Conservation (phyloP, 202 grass and related monocot genomes). For the Cymbopogon flexuosus region DNA sequence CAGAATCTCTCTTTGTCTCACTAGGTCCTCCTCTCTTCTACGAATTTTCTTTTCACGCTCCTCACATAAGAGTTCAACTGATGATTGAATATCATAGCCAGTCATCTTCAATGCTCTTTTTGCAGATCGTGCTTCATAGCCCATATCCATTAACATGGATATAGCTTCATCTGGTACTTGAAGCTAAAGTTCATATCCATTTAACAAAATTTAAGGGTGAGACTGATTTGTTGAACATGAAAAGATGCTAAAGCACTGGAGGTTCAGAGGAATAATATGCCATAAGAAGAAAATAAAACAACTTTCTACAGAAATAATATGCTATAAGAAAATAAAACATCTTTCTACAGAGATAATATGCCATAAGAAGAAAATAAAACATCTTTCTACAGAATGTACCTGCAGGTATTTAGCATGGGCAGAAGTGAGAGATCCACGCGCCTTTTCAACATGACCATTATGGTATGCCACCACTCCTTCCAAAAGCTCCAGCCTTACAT, state of each 20-base stretch:
- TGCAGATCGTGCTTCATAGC: slow-evolving; percentile 57
- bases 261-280: not conserved
- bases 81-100: slow-evolving; percentile 77
- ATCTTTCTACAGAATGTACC: slow-evolving; percentile 36
- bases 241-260: not conserved
- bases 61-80: slow-evolving; percentile 81
- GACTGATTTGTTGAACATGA: not conserved
- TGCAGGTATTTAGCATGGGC: slow-evolving; percentile 83
- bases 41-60: slow-evolving; percentile 62
- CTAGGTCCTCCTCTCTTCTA: slow-evolving; percentile 50
- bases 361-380: not conserved
- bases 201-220: slow-evolving; percentile 13
- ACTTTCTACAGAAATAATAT: too few species aligned
- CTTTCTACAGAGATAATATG: not conserved
- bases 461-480: slow-evolving; percentile 98
- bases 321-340: not conserved
- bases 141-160: slow-evolving; percentile 78
- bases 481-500: slow-evolving; percentile 88
- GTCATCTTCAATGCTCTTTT: slow-evolving; percentile 90
- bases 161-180: slow-evolving; percentile 98
- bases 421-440: slow-evolving; percentile 56
- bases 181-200: slow-evolving; percentile 47
- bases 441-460: slow-evolving; percentile 61
- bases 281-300: too few species aligned
- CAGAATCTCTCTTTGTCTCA: slow-evolving; percentile 60